Evolutionary conservation across 108 stramenopile species (phyloP), one percentile per base, ranked within the genome.

Genomic region (Skeletonema marinoi): DNA sequence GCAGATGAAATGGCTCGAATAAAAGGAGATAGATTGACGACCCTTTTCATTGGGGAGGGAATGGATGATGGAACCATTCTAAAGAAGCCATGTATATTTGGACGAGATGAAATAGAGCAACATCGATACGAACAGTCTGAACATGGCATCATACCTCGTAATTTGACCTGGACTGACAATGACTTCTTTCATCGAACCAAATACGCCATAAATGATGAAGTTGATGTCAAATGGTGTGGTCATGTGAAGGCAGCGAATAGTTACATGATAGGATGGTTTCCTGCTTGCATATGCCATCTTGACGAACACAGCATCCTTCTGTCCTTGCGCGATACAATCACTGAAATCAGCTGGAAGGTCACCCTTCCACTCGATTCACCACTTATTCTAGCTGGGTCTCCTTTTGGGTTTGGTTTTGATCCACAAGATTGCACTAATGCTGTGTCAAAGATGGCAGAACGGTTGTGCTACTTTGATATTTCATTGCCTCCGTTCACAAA

Each of bases 1-100:
- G 19, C 82, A 12, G 72, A 83, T 70, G 82, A 83, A 70, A 83
- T 77, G 68, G 82, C 48, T 21, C 68, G 82, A 59, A 60, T 83
- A 3, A 83, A 83, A 17, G 68, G 68, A 12, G 58, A 83, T 68
- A 48, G 70, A 50, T 60, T 83, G 58, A 74, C 76, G 0, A 83
- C 75, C 10, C 54, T 83, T 29, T 83, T 83, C 56, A 42, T 21
- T 44, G 82, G 82, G 16, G 38, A 63, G 8, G 66, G 39, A 38
- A 83, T 83, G 82, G 30, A 68, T 31, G 74, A 81, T 75, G 80
- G 80, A 21, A 58, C 32, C 6, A 21, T 66, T 32, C 62, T 83
- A 16, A 58, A 70, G 32, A 64, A 32, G 42, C 72, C 71, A 14
- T 83, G 82, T 46, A 6, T 60, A 13, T 83, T 83, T 77, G 60